Evolutionary conservation across 805 yeast species (phyloP).

Genomic region (Candida easanensis): DNA sequence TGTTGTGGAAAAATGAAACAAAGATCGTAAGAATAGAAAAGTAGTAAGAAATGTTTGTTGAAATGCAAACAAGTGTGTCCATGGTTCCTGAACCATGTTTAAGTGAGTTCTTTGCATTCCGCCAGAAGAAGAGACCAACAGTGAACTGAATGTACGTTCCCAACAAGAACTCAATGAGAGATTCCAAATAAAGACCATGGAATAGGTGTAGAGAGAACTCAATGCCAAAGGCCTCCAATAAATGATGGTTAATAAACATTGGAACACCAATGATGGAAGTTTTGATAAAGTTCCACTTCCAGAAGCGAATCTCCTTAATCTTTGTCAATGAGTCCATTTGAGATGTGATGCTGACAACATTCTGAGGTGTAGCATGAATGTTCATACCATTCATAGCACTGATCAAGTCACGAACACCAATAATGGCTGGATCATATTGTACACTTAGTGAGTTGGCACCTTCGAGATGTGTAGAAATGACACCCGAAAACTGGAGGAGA

Average conservation of each 20-base stretch:
- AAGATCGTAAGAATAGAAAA: conserved; percentile 69
- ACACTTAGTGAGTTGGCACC: conserved; percentile 30
- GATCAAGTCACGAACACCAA: conserved; percentile 67
- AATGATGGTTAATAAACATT: conserved; percentile 47
- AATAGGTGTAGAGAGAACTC: conserved; percentile 30
- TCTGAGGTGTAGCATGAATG: conserved; percentile 47
- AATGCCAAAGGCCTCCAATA: conserved; percentile 40
- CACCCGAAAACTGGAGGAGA: conserved; percentile 7
- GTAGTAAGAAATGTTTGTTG: conserved; percentile 73
- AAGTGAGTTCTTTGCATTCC: conserved; percentile 61
- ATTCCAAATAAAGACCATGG: conserved; percentile 63
- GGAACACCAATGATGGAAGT: conserved; percentile 62
- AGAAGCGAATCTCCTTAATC: conserved; percentile 66
- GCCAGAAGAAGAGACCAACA: conserved; percentile 67
- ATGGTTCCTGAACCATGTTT: conserved; percentile 75
- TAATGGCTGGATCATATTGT: conserved; percentile 43
- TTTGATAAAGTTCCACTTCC: conserved; percentile 57
- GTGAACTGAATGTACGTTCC: conserved; percentile 56
- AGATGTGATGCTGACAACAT: conserved; percentile 52
- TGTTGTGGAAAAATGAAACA: conserved; percentile 42
- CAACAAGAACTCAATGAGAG: conserved; percentile 55
- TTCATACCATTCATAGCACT: conserved; percentile 49
- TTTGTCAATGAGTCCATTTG: conserved; percentile 71
- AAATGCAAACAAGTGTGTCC: conserved; percentile 86
- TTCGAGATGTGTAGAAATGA: conserved; percentile 29